phyloP scores from a whole-genome alignment of 441 rosid genomes.

The Rhodomyrtus psidioides region DNA sequence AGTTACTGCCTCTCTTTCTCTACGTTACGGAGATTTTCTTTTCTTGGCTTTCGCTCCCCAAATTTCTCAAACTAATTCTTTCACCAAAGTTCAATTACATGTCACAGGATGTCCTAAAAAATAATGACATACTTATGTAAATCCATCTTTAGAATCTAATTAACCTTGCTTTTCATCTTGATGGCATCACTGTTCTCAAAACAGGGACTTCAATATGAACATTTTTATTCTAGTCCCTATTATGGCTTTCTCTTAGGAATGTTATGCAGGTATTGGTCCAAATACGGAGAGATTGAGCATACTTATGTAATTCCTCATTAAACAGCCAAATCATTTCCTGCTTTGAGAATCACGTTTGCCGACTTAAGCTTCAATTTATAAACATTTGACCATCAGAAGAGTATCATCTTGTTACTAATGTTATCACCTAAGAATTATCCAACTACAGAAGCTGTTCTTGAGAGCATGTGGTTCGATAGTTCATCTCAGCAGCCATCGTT shows the following conservation, averaged over 20 bases:
- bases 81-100: background rate
- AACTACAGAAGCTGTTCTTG: background rate
- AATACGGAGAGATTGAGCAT: background rate
- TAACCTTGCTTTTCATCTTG: background rate
- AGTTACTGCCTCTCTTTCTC: background rate
- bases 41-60: background rate
- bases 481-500: background rate
- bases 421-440: background rate
- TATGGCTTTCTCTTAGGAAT: background rate
- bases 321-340: background rate
- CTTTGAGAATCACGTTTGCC: background rate
- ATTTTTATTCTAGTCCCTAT: background rate
- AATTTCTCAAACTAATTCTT: background rate
- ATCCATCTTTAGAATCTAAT: background rate
- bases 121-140: background rate
- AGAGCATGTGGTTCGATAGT: background rate
- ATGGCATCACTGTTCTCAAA: background rate
- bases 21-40: background rate
- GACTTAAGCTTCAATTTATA: background rate
- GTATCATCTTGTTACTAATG: background rate
- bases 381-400: background rate
- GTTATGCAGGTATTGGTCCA: background rate
- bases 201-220: background rate
- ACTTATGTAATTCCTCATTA: background rate
- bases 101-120: background rate